Percentiles rank a stretch among this genome's conserved stretches.
These are phyloP conservation scores for Alloascoidea africana DNA, from an alignment of 805 yeast genomes.

Conservation along the genomic window DNA sequence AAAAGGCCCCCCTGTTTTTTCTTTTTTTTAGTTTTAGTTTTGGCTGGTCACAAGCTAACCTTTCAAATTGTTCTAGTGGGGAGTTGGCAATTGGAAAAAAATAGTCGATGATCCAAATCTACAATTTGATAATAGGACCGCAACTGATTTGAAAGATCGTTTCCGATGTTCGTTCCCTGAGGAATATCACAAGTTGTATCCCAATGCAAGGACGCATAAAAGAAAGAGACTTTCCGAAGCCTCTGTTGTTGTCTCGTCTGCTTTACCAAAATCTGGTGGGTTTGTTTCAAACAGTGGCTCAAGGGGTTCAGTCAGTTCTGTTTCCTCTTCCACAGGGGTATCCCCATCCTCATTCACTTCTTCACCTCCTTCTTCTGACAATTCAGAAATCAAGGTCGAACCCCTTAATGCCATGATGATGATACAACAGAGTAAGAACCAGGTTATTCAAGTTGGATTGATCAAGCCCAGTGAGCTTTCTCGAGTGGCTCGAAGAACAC, in stretches of 20 bases:
- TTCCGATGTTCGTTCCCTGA: constrained; percentile 29
- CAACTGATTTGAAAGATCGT: constrained; percentile 28
- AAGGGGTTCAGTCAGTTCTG: too few relatives aligned
- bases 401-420: background rate
- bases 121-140: constrained; percentile 25
- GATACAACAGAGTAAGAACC: constrained; percentile 7
- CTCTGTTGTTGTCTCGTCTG: constrained; percentile 2
- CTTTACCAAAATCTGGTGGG: background rate
- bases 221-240: constrained; percentile 13
- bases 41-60: too few relatives aligned
- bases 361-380: constrained; percentile 1
- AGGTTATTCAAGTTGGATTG: constrained; percentile 11
- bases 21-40: background rate
- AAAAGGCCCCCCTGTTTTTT: background rate
- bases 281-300: background rate
- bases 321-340: background rate
- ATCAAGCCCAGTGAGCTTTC: background rate
- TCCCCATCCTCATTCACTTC: background rate
- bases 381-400: too few relatives aligned
- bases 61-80: constrained; percentile 1
- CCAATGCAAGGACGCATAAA: constrained; percentile 28
- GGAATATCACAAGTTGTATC: constrained; percentile 26
- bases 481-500: constrained; percentile 23
- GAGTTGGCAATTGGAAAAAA: constrained; percentile 28
- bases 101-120: constrained; percentile 24